Percentiles rank a stretch among this genome's conserved stretches.
phyloP scores from a whole-genome alignment of 2,329 filamentous ascomycete species.

The Aaosphaeria pasadenensis region DNA sequence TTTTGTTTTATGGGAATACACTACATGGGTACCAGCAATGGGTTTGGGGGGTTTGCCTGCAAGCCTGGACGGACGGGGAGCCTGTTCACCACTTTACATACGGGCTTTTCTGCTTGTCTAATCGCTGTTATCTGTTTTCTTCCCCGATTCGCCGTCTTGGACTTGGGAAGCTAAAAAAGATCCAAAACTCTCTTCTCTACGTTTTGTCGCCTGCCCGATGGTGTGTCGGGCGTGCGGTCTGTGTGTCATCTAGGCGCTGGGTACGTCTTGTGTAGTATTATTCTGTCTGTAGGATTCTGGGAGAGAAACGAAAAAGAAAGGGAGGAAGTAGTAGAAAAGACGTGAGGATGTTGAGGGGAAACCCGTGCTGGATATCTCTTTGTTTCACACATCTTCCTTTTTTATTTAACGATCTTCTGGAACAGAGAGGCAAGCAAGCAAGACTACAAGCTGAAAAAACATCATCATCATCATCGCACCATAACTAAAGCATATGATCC shows the following conservation, averaged over 20 bases:
- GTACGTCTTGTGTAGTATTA: slow-evolving; percentile 22
- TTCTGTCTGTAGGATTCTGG: slow-evolving; percentile 9
- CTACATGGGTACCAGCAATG: slow-evolving; percentile 14
- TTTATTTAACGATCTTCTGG: no score
- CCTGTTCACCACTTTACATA: background rate
- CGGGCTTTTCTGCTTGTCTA: background rate
- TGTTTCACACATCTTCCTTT: no score
- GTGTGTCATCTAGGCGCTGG: slow-evolving; percentile 13
- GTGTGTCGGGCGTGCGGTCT: no score
- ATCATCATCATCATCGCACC: no score
- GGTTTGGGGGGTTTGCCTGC: slow-evolving; percentile 3
- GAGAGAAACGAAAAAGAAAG: no score
- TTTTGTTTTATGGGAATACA: slow-evolving; percentile 6
- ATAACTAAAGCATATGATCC: no score
- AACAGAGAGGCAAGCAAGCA: no score
- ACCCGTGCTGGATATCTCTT: no score
- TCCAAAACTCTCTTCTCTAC: background rate
- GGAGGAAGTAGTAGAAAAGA: no score
- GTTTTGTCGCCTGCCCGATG: slow-evolving; percentile 3
- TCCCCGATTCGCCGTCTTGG: background rate
- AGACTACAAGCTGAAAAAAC: no score
- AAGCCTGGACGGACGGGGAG: slow-evolving; percentile 1
- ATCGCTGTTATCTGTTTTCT: background rate
- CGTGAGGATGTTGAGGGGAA: no score
- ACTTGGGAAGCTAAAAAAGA: background rate